Evolutionary conservation across 768 basidiomycete genomes (phyloP).

Genomic region (Naematelia aurantialba): DNA sequence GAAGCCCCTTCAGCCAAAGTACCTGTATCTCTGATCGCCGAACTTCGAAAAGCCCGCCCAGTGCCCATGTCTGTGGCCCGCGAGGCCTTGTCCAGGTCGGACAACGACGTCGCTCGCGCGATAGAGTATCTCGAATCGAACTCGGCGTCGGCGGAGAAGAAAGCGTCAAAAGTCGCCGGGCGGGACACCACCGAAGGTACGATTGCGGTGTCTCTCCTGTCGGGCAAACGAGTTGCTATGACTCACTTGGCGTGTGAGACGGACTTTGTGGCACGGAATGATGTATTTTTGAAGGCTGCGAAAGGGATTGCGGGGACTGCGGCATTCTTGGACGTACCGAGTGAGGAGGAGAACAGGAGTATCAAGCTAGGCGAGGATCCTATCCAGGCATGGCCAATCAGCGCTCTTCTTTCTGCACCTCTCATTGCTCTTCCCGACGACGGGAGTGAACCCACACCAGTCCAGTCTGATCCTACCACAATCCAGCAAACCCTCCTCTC

Average conservation of each 20-base stretch:
- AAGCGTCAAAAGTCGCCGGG: slow-evolving; percentile 77
- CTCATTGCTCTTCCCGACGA: slow-evolving; percentile 57
- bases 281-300: slow-evolving; percentile 72
- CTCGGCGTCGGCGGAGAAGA: slow-evolving; percentile 62
- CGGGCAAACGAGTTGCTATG: slow-evolving; percentile 72
- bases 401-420: slow-evolving; percentile 62
- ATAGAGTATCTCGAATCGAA: slow-evolving; percentile 74
- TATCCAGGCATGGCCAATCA: slow-evolving; percentile 58
- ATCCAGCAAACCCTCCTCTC: slow-evolving; percentile 65
- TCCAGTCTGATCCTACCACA: slow-evolving; percentile 60
- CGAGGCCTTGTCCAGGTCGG: slow-evolving; percentile 71
- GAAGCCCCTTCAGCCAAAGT: neutral
- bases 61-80: slow-evolving; percentile 83
- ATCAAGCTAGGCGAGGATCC: slow-evolving; percentile 26
- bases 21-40: slow-evolving; percentile 63
- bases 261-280: slow-evolving; percentile 87
- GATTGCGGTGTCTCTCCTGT: slow-evolving; percentile 69
- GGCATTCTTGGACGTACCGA: slow-evolving; percentile 63
- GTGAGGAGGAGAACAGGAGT: neutral
- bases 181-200: slow-evolving; percentile 73
- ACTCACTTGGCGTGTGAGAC: slow-evolving; percentile 95
- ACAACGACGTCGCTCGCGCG: slow-evolving; percentile 70
- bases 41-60: slow-evolving; percentile 68
- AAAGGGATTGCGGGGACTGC: slow-evolving; percentile 77
- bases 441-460: slow-evolving; percentile 59